Base-by-base conservation (phyloP, 495 filamentous ascomycete species). In the Penicillium coffeae region DNA sequence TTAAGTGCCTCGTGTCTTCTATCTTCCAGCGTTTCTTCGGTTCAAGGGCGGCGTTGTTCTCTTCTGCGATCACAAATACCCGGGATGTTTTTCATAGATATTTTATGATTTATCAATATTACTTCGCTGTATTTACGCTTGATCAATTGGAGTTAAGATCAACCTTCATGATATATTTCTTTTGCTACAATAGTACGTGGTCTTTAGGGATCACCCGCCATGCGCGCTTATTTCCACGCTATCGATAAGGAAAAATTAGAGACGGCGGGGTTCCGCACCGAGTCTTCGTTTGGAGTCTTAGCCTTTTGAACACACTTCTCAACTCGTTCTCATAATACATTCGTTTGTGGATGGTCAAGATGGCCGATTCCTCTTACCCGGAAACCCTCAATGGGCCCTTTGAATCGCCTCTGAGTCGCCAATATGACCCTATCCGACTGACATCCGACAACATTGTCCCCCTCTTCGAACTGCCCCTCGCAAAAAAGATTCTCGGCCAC, bases 391-490 rank as follows among this genome's bases (percentile, higher is more conserved):
- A 71, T 45, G 61, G 62, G 21, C 45, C 69, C 33, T 75, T 66
- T 45, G 63, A 68, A 20, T 56, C 64, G 5, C 48, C 58, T 13
- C 49, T 65, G 16, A 62, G 62, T 19, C 54, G 54, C 19, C 63
- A 59, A 39, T 69, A 68, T 51, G 69, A 74, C 21, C 65, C 68
- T 12, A 51, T 75, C 42, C 62, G 54, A 33, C 53, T 74, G 35
- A 58, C 60, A 21, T 68, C 71, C 21, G 54, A 59, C 12, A 61
- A 68, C 48, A 63, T 69, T 21, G 45, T 66, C 21, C 63, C 65
- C 2, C 59, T 72, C 16, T 47, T 76, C 41, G 59, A 71, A 43
- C 52, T 68, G 43, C 66, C 71, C 12, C 55, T 74, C 7, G 68
- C 71, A 27, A 60, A 66, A 33, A 50, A 51, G 14, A 19, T 76